Evolutionary conservation across 2,329 filamentous ascomycete genomes (phyloP), one percentile per base, ranked within the genome.

Genomic region (Tolypocladium inflatum): DNA sequence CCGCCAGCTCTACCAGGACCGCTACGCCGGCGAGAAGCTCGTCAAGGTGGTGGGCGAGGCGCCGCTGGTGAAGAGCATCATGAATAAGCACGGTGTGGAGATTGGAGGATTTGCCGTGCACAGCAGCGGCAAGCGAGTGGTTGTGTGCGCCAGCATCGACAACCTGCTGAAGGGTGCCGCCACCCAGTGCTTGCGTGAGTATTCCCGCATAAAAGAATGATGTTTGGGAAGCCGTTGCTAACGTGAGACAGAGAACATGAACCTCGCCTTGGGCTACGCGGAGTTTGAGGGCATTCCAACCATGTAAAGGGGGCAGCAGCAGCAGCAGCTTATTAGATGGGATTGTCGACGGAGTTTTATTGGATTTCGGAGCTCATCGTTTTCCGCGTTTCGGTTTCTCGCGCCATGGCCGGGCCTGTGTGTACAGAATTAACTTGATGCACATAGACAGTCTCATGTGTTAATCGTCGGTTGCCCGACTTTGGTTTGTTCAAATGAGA

Each of bases 71-170:
- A 95, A 91, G 77, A 79, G 85, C 65, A 97, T 97, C 67, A 84
- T 84, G 65, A 85, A 88, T 62, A 90, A 88, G 76, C 93, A 97
- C 71, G 88, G 90, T 26, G 88, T 96, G 4, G 92, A 97, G 76
- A 91, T 99, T 72, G 94, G 94, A 60, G 92, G 90, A 0, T 97
- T 97, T 68, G 91, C 90, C n/a, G 91, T 97, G 43, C 88, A 97
- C 76, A 90, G 84, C 65, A 86, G 84, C 26, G 93, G 93, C 59
- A 94, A 91, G 82, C 83, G 94, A 55, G 92, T 95, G 0, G 93
- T 97, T n/a, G 84, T 97, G 37, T 66, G 92, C 70, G 90, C 88
- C 21, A 96, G 90, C 3, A 96, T 97, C 67, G 92, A 97, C 74
- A 96, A 97, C 74, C 76, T 97, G 64, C 80, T 94, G 66, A 97